A percentile compares a stretch with the other conserved stretches of the same genome.
Evolutionary conservation across 192 early-diverging fungal genomes (phyloP).

Genomic region (Coemansia aciculifera): DNA sequence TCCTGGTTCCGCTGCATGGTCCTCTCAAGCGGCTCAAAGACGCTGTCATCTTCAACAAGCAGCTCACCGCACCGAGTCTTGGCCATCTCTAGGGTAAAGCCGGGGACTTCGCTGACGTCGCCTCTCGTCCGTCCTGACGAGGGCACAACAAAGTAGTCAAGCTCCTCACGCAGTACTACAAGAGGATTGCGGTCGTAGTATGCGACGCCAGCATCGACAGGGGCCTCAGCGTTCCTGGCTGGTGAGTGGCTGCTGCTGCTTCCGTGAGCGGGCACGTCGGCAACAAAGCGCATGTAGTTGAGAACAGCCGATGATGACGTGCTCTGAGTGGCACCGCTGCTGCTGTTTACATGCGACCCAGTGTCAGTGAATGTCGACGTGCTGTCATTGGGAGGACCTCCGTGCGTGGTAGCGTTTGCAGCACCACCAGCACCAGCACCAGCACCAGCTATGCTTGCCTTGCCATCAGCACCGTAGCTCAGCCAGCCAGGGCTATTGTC

Average conservation of each 20-base stretch:
- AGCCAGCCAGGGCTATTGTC: slow-evolving; percentile 31
- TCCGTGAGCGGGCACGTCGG: slow-evolving; percentile 14
- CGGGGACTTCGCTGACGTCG: slow-evolving; percentile 46
- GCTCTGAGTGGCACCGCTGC: slow-evolving; percentile 49
- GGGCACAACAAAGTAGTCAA: slow-evolving; percentile 73
- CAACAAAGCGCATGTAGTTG: slow-evolving; percentile 55
- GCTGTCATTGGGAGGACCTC: slow-evolving; percentile 37
- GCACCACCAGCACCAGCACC: slow-evolving; percentile 35
- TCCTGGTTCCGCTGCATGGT: slow-evolving; percentile 65
- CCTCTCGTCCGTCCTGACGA: slow-evolving; percentile 37
- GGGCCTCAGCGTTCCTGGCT: slow-evolving; percentile 10
- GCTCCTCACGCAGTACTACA: slow-evolving; percentile 75
- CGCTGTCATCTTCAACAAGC: slow-evolving; percentile 65
- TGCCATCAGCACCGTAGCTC: slow-evolving; percentile 25
- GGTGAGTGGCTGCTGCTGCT: background rate
- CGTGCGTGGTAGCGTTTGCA: background rate
- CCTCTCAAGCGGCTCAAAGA: slow-evolving; percentile 74
- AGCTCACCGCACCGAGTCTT: slow-evolving; percentile 65
- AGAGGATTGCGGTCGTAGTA: slow-evolving; percentile 65
- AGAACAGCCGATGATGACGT: slow-evolving; percentile 54
- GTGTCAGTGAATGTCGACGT: slow-evolving; percentile 40
- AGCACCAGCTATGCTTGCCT: slow-evolving; percentile 14
- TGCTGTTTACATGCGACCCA: slow-evolving; percentile 44
- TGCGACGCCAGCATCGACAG: slow-evolving; percentile 12
- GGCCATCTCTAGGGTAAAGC: slow-evolving; percentile 54